Evolutionary conservation across 2,329 filamentous ascomycete genomes (phyloP), one percentile per base, ranked within the genome.

Genomic region (Eutypa lata): DNA sequence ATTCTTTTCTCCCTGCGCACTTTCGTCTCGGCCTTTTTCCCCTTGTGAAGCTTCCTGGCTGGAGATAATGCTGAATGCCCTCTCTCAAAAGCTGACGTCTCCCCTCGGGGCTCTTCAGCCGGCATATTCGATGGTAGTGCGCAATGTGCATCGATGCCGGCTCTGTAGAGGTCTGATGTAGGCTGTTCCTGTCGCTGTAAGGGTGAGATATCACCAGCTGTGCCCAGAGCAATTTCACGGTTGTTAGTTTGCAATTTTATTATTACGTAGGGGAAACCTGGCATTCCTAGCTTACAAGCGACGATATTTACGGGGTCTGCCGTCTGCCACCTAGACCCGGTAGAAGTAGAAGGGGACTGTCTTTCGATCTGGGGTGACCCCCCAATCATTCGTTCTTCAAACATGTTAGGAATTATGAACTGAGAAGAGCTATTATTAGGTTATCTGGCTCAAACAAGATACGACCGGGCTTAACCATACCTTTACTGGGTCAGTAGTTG

Each of bases 61-160:
- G 38, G 18, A 2, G 8, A 11, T 3, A 28, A 35, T 7, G 51
- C 52, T 18, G 26, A 37, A 13, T 18, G 44, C 10, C 48, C 48
- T 22, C 35, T 43, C 40, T 49, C n/a, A 6, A 49, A 51, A 19
- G 16, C 42, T 13, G 52, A 50, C 11, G 55, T 47, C n/a, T 51
- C 46, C n/a, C 28, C 48, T 2, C 58, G 46, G 11, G 53, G 53
- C 48, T 63, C 61, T 44, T 59, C 58, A 16, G 64, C 19, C 21
- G 57, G 46, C 47, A 57, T 50, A 4, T 60, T 47, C 6, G 53
- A 49, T 22, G 38, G 48, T 22, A 53, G 37, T 3, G 50, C 19
- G 24, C 38, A 48, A 49, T 68, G 66, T 3, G 65, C 65, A 38
- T 68, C 65, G n/a, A 67, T 46, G 8, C 64, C 63, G 18, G 40